Conservation (phyloP, 2,329 filamentous ascomycete species). For the Talaromyces funiculosus region DNA sequence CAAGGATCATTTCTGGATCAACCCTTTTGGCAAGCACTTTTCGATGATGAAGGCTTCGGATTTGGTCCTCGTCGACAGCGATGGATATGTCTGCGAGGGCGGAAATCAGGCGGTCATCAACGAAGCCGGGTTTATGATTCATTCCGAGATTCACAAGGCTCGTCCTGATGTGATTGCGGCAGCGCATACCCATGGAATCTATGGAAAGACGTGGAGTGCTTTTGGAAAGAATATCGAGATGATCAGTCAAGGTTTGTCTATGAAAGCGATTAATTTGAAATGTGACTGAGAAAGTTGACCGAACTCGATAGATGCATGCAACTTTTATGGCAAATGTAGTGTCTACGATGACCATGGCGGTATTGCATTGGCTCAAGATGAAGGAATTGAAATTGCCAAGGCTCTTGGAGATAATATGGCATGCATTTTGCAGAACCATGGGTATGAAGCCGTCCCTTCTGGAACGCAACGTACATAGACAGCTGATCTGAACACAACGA, state of each 20-base stretch:
- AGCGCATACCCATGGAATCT: conserved; percentile 54
- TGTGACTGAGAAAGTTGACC: not conserved
- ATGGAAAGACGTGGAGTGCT: conserved; percentile 58
- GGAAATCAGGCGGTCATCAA: conserved; percentile 37
- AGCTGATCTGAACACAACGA: conserved; percentile 17
- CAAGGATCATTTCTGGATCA: conserved; percentile 38
- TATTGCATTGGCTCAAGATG: conserved; percentile 36
- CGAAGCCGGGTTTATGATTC: conserved; percentile 54
- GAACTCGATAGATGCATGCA: conserved; percentile 29
- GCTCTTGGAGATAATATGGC: conserved; percentile 38
- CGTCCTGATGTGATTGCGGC: conserved; percentile 55
- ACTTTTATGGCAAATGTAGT: conserved; percentile 33
- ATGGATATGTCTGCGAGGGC: conserved; percentile 38
- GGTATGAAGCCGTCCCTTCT: conserved; percentile 18
- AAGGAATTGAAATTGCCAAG: conserved; percentile 33
- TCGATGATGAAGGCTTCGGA: conserved; percentile 38
- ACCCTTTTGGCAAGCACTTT: conserved; percentile 37
- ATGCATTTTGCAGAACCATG: conserved; percentile 39
- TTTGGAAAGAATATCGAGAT: conserved; percentile 56
- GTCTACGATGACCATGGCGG: conserved; percentile 39
- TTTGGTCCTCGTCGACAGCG: conserved; percentile 35
- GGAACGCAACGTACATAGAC: not conserved
- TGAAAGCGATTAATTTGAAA: conserved; percentile 22
- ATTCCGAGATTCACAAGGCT: conserved; percentile 54
- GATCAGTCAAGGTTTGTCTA: conserved; percentile 56